These are phyloP conservation scores for Rutstroemia sp. DNA, from an alignment of 2,329 filamentous ascomycete genomes.

Conservation along the genomic window DNA sequence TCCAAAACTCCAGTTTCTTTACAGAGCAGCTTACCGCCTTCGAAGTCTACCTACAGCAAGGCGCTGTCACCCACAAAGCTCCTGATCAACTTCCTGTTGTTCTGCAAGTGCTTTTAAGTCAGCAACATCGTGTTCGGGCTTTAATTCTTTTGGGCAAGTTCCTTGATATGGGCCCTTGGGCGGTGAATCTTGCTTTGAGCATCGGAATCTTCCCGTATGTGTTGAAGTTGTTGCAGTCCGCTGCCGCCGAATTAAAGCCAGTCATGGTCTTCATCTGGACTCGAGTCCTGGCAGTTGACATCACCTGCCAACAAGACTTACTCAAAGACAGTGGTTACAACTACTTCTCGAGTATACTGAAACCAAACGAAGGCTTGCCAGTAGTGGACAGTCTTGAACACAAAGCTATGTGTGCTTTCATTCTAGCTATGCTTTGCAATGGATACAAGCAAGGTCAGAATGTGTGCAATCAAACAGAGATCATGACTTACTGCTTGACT, in stretches of 20 bases:
- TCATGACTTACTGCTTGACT: constrained; percentile 79
- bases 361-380: constrained; percentile 73
- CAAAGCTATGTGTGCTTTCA: constrained; percentile 98
- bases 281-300: constrained; percentile 87
- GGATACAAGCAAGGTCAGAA: constrained; percentile 86
- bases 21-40: constrained; percentile 96
- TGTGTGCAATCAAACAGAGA: constrained; percentile 82
- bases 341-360: constrained; percentile 91
- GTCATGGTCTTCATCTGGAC: constrained; percentile 99
- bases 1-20: constrained; percentile 92
- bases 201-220: constrained; percentile 99
- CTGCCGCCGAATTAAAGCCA: constrained; percentile 87
- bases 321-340: constrained; percentile 96
- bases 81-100: constrained; percentile 96
- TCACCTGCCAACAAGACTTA: constrained; percentile 85
- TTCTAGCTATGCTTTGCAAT: constrained; percentile 94
- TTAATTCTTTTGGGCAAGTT: constrained; percentile 90
- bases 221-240: constrained; percentile 91
- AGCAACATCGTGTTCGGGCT: constrained; percentile 86
- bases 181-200: constrained; percentile 92
- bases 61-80: constrained; percentile 75
- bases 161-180: constrained; percentile 92
- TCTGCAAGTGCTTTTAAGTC: constrained; percentile 88
- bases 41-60: constrained; percentile 84
- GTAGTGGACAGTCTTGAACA: constrained; percentile 88